Evolutionary conservation across 176 grass and related monocot species (phyloP).

Genomic region (Musa itinerans): DNA sequence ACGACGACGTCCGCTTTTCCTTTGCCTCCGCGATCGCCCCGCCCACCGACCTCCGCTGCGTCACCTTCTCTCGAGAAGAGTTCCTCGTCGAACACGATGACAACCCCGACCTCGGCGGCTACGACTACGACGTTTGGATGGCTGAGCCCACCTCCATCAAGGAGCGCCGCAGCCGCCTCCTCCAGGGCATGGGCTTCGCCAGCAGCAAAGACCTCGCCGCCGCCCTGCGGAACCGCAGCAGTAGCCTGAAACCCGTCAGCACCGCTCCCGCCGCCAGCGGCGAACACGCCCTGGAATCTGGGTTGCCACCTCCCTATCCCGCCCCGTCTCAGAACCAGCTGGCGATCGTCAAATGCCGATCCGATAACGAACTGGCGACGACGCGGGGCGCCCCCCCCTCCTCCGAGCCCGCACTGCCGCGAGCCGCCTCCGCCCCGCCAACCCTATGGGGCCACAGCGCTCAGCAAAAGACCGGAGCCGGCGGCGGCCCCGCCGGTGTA

Average conservation of each 20-base stretch:
- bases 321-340: slow-evolving; percentile 21
- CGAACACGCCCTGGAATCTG: too few relatives aligned
- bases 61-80: slow-evolving; percentile 30
- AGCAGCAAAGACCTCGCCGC: slow-evolving; percentile 45
- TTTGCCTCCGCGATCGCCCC: slow-evolving; percentile 53
- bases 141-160: slow-evolving; percentile 61
- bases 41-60: slow-evolving; percentile 42
- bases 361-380: slow-evolving; percentile 26
- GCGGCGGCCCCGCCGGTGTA: background rate
- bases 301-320: background rate
- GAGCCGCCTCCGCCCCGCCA: slow-evolving; percentile 25
- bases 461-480: background rate
- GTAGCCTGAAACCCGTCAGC: background rate
- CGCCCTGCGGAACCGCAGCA: slow-evolving; percentile 5
- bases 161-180: slow-evolving; percentile 69
- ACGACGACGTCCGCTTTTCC: slow-evolving; percentile 50
- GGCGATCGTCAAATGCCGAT: slow-evolving; percentile 20
- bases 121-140: slow-evolving; percentile 76
- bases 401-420: background rate
- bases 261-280: background rate
- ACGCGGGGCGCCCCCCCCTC: background rate
- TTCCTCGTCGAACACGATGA: slow-evolving; percentile 5
- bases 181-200: slow-evolving; percentile 64
- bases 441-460: slow-evolving; percentile 10
- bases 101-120: slow-evolving; percentile 9